Evolutionary conservation across 1,284 basidiomycete species (phyloP).

Genomic region (Limonomyces culmigenus): DNA sequence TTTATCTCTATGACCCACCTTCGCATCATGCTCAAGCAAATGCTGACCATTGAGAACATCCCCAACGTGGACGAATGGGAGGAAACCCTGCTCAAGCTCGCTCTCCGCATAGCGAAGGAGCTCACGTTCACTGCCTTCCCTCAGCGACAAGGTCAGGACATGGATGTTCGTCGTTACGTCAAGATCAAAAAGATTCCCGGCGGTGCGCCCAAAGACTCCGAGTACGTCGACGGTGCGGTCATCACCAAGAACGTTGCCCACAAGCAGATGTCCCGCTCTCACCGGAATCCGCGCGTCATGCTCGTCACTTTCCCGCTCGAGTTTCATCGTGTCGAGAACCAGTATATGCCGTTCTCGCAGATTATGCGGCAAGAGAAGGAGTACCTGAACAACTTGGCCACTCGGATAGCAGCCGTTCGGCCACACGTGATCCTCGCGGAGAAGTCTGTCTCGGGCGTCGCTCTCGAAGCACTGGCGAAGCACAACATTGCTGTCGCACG

Average conservation of each 20-base stretch:
- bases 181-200: constrained; percentile 99
- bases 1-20: constrained; percentile 76
- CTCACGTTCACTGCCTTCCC: constrained; percentile 61
- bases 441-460: constrained; percentile 83
- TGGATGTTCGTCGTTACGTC: constrained; percentile 89
- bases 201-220: constrained; percentile 80
- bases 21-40: constrained; percentile 76
- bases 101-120: constrained; percentile 62
- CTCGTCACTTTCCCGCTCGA: constrained; percentile 92
- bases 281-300: constrained; percentile 82
- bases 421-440: constrained; percentile 91
- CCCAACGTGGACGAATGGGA: constrained; percentile 78
- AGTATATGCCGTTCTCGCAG: constrained; percentile 88
- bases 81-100: constrained; percentile 62
- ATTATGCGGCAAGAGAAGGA: constrained; percentile 91
- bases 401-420: constrained; percentile 76
- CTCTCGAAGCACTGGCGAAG: constrained; percentile 77
- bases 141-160: constrained; percentile 72
- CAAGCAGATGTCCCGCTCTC: constrained; percentile 65
- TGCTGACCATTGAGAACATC: constrained; percentile 64
- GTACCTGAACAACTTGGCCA: constrained; percentile 80
- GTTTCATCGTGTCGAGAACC: constrained; percentile 85
- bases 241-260: constrained; percentile 98
- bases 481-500: constrained; percentile 86
- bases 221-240: constrained; percentile 94